Evolutionary conservation across 148 eudicot genomes (phyloP), one percentile per base, ranked within the genome.

Genomic region (Heliosperma pusillum): DNA sequence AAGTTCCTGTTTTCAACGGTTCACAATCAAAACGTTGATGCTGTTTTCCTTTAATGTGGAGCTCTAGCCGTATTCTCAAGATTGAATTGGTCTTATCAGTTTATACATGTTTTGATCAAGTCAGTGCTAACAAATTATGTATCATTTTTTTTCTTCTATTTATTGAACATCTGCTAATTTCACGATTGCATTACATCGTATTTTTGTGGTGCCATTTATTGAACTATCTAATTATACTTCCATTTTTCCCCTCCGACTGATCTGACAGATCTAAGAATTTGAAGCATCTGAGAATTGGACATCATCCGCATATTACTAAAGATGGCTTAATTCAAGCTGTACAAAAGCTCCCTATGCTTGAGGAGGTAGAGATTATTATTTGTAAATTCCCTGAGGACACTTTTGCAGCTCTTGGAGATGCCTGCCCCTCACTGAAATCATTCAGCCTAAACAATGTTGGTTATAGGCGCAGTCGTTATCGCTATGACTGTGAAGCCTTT

Each of bases 351-450:
- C 88, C 87, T 0, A 42, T 74, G 61, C 75, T 90, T 30, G 90
- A 92, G 83, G 90, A 92, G 79, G 82, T 90, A 64, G 84, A 86
- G 59, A 72, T 88, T 55, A 73, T 74, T 74, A 53, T 57, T 63
- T 80, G 83, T 47, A 30, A 78, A 2, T 17, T 83, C 52, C 33
- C 78, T 17, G 71, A 68, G 2, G 76, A 74, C 20, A 76, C 71
- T 17, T 45, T 90, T 40, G 83, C 77, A 80, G 80, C 61, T 62
- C 57, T 88, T 45, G 97, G 91, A 16, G 67, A 21, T 2, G 70
- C 68, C 70, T 88, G 93, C 79, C 89, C 87, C n/a, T 50, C 64
- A 60, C 77, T 90, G 47, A 90, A 86, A 66, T 83, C 90, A 45
- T 84, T 90, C 64, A 80, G 81, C 27, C 71, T 83, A 58, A 90